Conservation (phyloP, 2,329 filamentous ascomycete genomes). For the Botryotinia narcissicola region DNA sequence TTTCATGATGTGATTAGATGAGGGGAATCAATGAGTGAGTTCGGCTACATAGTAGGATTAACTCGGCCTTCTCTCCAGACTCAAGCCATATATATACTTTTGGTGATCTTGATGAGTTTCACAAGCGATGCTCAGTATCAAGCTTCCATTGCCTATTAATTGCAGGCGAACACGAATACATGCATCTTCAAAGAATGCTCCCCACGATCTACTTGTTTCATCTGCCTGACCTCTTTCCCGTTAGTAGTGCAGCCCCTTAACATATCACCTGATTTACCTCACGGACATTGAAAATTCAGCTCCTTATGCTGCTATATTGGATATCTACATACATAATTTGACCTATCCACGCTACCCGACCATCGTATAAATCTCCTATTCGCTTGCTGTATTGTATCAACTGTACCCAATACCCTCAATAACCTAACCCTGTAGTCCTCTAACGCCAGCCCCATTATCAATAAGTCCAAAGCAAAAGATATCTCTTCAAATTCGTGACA, state of each 20-base stretch:
- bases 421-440: background rate
- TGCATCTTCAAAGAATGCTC: no score
- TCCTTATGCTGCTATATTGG: background rate
- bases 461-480: background rate
- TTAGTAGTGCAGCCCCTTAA: background rate
- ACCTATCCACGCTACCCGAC: background rate
- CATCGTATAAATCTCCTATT: background rate
- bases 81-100: no score
- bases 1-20: background rate
- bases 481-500: background rate
- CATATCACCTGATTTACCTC: background rate
- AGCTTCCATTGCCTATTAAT: no score
- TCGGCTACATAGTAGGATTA: background rate
- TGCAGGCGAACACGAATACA: no score
- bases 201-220: no score
- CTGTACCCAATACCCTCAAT: background rate
- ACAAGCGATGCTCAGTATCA: background rate
- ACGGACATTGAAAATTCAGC: no score
- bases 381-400: background rate
- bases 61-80: background rate
- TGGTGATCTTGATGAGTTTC: background rate
- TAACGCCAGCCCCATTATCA: constrained; percentile 1
- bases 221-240: background rate
- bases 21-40: background rate
- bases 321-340: background rate